phyloP scores from a whole-genome alignment of 257 asterid species.

The Ocimum tenuiflorum region DNA sequence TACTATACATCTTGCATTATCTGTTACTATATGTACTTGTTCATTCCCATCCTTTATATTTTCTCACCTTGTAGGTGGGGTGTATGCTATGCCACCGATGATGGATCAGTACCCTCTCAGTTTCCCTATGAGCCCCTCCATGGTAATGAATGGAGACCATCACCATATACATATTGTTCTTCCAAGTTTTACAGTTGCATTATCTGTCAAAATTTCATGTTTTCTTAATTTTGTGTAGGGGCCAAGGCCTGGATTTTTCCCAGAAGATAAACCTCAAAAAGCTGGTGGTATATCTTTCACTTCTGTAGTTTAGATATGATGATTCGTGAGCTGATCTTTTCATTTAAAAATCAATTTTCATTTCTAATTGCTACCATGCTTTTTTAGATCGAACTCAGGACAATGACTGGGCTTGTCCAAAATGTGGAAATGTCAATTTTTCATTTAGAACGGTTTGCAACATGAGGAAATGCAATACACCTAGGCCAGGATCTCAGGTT shows the following conservation, averaged over 20 bases:
- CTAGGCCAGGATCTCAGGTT: constrained; percentile 90
- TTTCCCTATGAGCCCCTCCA: constrained; percentile 59
- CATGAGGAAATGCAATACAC: constrained; percentile 94
- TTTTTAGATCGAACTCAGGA: constrained; percentile 71
- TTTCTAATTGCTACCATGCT: constrained; percentile 11
- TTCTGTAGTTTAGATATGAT: neutral
- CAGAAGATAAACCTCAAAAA: constrained; percentile 54
- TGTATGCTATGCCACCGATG: constrained; percentile 73
- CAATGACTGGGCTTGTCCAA: constrained; percentile 87
- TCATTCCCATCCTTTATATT: constrained; percentile 3
- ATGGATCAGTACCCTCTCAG: constrained; percentile 65
- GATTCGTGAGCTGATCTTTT: neutral
- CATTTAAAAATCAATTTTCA: too few relatives aligned
- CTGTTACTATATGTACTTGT: neutral
- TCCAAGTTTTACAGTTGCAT: too few relatives aligned
- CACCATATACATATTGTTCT: too few relatives aligned
- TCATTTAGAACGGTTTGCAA: constrained; percentile 82
- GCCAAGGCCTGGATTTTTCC: constrained; percentile 62
- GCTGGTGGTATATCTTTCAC: constrained; percentile 31
- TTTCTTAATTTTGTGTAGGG: constrained; percentile 37
- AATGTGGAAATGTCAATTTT: constrained; percentile 80
- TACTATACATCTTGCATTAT: neutral
- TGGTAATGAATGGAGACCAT: constrained; percentile 35
- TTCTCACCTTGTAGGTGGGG: constrained; percentile 45
- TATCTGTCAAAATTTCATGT: too few relatives aligned